Evolutionary conservation across 768 basidiomycete species (phyloP).

Genomic region (Rubroboletus satanas): DNA sequence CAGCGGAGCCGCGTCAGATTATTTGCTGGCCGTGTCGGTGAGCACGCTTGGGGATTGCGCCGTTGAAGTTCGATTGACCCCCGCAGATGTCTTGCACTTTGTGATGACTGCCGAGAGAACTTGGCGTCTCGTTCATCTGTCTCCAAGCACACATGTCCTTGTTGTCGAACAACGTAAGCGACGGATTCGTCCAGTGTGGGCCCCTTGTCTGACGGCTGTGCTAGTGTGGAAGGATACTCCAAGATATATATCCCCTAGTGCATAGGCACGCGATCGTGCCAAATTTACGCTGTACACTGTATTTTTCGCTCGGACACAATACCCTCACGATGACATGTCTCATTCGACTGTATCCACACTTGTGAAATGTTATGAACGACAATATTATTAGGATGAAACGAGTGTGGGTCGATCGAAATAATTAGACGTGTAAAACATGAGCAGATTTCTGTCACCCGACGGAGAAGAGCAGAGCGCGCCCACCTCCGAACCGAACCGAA

Average conservation of each 20-base stretch:
- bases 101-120: constrained; percentile 53
- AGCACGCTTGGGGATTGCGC: constrained; percentile 14
- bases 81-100: constrained; percentile 46
- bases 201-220: background rate
- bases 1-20: constrained; percentile 60
- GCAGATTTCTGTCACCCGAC: constrained; percentile 1
- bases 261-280: background rate
- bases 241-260: constrained; percentile 34
- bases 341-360: constrained; percentile 5
- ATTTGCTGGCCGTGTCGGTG: constrained; percentile 87
- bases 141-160: constrained; percentile 50
- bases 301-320: constrained; percentile 9
- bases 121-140: constrained; percentile 47
- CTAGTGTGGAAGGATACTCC: constrained; percentile 34
- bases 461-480: background rate
- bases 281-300: constrained; percentile 1
- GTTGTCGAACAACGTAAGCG: constrained; percentile 46
- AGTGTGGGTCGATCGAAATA: background rate
- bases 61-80: background rate
- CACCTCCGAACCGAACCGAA: background rate
- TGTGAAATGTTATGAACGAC: constrained; percentile 3
- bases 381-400: background rate
- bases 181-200: background rate
- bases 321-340: constrained; percentile 8
- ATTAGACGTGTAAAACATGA: background rate